phyloP scores from a whole-genome alignment of 2,329 filamentous ascomycete species.

The Emmonsiellopsis sp. region DNA sequence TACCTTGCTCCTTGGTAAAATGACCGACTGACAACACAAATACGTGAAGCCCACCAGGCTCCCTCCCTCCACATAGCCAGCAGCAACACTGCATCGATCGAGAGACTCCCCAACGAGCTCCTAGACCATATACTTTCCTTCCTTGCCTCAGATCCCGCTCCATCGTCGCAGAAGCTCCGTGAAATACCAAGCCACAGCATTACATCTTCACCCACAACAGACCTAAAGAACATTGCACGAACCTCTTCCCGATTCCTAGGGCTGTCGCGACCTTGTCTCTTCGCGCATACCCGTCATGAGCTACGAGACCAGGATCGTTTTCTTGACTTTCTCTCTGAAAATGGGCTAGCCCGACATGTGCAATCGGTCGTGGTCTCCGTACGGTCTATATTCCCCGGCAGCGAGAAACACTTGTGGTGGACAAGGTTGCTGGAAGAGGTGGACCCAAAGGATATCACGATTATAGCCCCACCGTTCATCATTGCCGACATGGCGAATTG shows the following conservation, averaged over 20 bases:
- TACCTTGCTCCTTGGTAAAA: neutral
- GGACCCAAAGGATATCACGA: conserved; percentile 45
- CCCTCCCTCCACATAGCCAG: neutral
- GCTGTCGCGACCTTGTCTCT: conserved; percentile 47
- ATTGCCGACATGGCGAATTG: conserved; percentile 54
- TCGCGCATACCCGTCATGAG: conserved; percentile 43
- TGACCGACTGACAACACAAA: neutral
- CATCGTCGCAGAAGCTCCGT: conserved; percentile 40
- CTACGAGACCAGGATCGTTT: conserved; percentile 26
- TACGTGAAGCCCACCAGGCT: neutral
- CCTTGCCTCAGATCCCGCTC: conserved; percentile 43
- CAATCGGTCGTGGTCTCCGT: conserved; percentile 40
- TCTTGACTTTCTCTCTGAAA: conserved; percentile 28
- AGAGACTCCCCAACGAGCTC: conserved; percentile 52
- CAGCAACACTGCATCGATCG: conserved; percentile 10
- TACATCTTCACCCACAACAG: conserved; percentile 25
- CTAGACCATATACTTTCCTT: conserved; percentile 49
- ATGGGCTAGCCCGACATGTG: conserved; percentile 31
- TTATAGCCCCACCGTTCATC: conserved; percentile 54
- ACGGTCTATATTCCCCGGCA: conserved; percentile 32
- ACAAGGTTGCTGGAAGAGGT: conserved; percentile 45
- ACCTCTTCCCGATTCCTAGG: conserved; percentile 47
- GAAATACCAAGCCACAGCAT: conserved; percentile 42
- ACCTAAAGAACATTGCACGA: conserved; percentile 48
- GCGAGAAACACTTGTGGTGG: conserved; percentile 42